phyloP scores from a whole-genome alignment of 1,284 basidiomycete genomes.

The Heterobasidion annosum region DNA sequence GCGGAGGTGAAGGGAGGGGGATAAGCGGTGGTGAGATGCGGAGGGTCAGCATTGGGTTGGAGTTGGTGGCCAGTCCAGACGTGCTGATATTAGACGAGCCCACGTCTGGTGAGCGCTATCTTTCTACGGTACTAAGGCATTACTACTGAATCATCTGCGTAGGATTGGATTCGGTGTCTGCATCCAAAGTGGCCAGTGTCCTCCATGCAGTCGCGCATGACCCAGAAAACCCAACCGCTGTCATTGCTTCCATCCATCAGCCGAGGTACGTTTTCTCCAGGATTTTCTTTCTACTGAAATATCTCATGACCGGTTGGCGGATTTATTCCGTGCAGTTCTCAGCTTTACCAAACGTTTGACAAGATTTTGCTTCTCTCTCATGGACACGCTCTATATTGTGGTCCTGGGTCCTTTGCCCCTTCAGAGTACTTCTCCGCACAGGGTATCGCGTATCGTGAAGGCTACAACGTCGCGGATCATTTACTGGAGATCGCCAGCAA shows the following conservation, averaged over 20 bases:
- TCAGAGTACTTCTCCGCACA: slow-evolving; percentile 50
- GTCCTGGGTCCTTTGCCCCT: slow-evolving; percentile 60
- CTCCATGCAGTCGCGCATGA: slow-evolving; percentile 70
- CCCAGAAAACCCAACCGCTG: slow-evolving; percentile 58
- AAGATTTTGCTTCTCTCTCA: slow-evolving; percentile 70
- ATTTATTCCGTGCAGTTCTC: slow-evolving; percentile 39
- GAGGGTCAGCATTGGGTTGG: slow-evolving; percentile 77
- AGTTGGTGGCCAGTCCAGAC: slow-evolving; percentile 74
- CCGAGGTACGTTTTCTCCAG: slow-evolving; percentile 40
- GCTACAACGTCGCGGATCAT: slow-evolving; percentile 87
- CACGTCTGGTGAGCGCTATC: slow-evolving; percentile 52
- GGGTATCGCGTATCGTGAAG: slow-evolving; percentile 42
- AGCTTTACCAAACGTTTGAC: slow-evolving; percentile 80
- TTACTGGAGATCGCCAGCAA: slow-evolving; percentile 79
- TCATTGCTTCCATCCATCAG: slow-evolving; percentile 85
- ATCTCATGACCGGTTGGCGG: not conserved
- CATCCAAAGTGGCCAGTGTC: slow-evolving; percentile 68
- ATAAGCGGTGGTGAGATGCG: slow-evolving; percentile 86
- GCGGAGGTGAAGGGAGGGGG: slow-evolving; percentile 55
- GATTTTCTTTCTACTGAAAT: not conserved
- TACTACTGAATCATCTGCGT: not conserved
- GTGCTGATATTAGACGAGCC: slow-evolving; percentile 80
- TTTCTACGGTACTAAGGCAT: slow-evolving; percentile 6
- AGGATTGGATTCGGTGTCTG: slow-evolving; percentile 83
- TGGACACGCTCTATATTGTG: slow-evolving; percentile 76